Conservation (phyloP, 2,329 filamentous ascomycete species). For the Amauroascus verrucosus region DNA sequence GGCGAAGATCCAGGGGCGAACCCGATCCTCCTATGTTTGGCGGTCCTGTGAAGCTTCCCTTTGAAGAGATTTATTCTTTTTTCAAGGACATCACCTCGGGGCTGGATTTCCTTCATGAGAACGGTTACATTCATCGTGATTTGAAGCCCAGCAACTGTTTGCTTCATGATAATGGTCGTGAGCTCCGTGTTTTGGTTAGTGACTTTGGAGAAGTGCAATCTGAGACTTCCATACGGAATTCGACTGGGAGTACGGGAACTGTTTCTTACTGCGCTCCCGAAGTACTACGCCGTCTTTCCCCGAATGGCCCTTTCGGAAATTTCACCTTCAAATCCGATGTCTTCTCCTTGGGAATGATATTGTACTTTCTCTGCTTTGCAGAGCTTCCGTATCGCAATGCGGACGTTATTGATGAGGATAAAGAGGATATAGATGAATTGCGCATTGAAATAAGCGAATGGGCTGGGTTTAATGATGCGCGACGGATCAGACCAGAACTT, state of each 20-base stretch:
- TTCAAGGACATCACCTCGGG: conserved; percentile 94
- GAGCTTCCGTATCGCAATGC: conserved; percentile 75
- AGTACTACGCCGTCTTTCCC: conserved; percentile 58
- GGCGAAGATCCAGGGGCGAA: conserved; percentile 70
- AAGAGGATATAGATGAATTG: conserved; percentile 78
- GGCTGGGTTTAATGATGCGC: conserved; percentile 74
- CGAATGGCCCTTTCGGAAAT: conserved; percentile 67
- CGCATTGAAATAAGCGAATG: conserved; percentile 77
- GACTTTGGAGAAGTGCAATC: conserved; percentile 96
- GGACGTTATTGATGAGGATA: conserved; percentile 77
- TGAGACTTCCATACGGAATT: conserved; percentile 69
- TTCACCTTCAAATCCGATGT: conserved; percentile 96
- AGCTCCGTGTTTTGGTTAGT: conserved; percentile 75
- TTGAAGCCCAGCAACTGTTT: conserved; percentile 94
- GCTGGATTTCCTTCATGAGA: conserved; percentile 74
- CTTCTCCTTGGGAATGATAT: conserved; percentile 96
- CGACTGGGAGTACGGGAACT: conserved; percentile 86
- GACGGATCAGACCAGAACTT: conserved; percentile 65
- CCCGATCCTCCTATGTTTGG: conserved; percentile 50
- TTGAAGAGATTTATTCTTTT: conserved; percentile 93
- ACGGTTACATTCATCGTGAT: conserved; percentile 92
- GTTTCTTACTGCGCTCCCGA: conserved; percentile 97
- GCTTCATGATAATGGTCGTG: conserved; percentile 63
- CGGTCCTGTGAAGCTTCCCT: conserved; percentile 50
- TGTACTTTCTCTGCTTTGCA: conserved; percentile 96